phyloP scores from a whole-genome alignment of 2,329 filamentous ascomycete species.

The Fusarium dlaminii region DNA sequence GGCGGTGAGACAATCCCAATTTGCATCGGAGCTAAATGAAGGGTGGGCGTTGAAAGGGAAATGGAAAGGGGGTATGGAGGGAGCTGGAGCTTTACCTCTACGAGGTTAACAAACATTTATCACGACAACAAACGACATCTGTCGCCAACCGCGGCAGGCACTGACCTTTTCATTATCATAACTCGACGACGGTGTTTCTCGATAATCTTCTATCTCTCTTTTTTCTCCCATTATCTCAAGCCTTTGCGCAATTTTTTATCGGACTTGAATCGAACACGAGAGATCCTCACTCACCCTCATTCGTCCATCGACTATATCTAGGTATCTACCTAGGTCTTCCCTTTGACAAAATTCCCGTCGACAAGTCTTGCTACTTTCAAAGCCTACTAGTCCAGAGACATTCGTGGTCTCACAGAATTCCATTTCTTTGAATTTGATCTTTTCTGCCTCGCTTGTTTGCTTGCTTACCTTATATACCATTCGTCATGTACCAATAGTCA shows the following conservation, averaged over 20 bases:
- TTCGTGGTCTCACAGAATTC: neutral
- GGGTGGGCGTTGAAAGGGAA: neutral
- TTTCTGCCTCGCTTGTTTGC: neutral
- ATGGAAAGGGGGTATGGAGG: neutral
- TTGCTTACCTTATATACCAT: conserved; percentile 33
- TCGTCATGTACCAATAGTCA: conserved; percentile 36
- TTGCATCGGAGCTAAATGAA: conserved; percentile 7
- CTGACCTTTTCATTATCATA: neutral
- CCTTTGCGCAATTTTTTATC: neutral
- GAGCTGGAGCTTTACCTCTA: neutral
- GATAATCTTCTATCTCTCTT: neutral
- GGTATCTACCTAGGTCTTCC: conserved; percentile 1
- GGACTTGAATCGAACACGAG: neutral
- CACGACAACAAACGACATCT: conserved; percentile 17
- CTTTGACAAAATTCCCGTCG: conserved; percentile 2
- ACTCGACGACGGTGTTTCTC: conserved; percentile 2
- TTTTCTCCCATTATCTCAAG: neutral
- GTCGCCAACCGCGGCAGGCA: neutral
- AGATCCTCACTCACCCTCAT: neutral
- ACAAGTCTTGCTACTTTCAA: neutral
- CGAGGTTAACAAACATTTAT: conserved; percentile 6
- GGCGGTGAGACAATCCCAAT: conserved; percentile 27
- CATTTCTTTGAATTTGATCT: neutral
- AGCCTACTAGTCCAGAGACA: neutral
- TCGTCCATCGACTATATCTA: neutral